Base-by-base conservation (phyloP, 148 eudicot genomes). In the Chenopodium quinoa region DNA sequence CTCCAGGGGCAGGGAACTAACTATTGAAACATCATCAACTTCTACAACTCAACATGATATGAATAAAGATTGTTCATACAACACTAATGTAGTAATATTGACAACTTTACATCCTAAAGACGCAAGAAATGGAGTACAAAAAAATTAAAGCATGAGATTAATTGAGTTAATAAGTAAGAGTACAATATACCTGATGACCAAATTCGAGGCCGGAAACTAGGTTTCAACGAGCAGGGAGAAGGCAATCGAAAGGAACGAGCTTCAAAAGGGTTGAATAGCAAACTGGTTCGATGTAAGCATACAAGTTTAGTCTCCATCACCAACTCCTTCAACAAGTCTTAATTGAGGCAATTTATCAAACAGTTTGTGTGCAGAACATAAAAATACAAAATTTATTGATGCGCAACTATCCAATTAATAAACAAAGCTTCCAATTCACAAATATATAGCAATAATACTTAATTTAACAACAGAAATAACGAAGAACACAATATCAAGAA, bases 291-390 rank as follows among this genome's bases (percentile, higher is more conserved):
- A 83, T 83, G 78, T 65, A 83, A 83, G 78, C 82, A 83, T 17
- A 78, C 82, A 78, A 83, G 81, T 83, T 65, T 83, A 83, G 81
- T 73, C 81, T 81, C 83, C 81, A 78, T 81, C 83, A 85, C 79
- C 84, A 80, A 81, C 77, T 60, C 83, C 83, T 81, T 79, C 86
- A 77, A 76, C 14, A 40, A 40, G 27, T 66, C 69, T 71, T 44
- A 72, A 8, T 71, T 44, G 14, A 60, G 60, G n/a, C 27, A 71
- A 44, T 46, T 72, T 2, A 16, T 40, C n/a, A 44, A 72, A 22
- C 13, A 7, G 2, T 72, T 72, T 34, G 37, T 56, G 22, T 2
- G 62, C 19, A 56, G 4, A 17, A 56, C 19, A 56, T 56, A 56
- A 56, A 56, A 4, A 14, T 12, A 2, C 7, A 56, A 56, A 4